Base-by-base conservation (phyloP, 805 yeast species). In the Saccharomycopsis amapae region DNA sequence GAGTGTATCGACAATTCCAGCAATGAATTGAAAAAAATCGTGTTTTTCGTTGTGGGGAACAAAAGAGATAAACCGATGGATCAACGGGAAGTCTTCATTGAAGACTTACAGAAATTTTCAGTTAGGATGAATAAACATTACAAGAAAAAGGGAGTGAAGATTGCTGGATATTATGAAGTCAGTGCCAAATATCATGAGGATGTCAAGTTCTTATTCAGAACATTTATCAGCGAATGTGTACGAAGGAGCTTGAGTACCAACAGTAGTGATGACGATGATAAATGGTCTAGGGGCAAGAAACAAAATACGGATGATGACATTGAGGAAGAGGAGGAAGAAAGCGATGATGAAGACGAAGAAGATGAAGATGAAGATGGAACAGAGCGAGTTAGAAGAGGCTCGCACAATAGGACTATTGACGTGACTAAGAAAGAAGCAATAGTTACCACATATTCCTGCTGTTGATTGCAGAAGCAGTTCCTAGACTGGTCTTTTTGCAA, bases 41-140 rank as follows among this genome's bases (percentile, higher is more conserved):
- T 69, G 23, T 61, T 68, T 44, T 72, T 68, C 51, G 56, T 72
- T 12, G 65, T 72, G n/a, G 76, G 76, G 3, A 72, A 69, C 53
- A 72, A 72, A 51, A 23, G 51, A 31, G 58, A 56, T 45, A 44
- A 45, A 26, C 25, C 38, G 7, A 55, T 65, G 28, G 58, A 60
- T 33, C 58, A 61, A 18, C 58, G 72, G 41, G 53, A 62, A 36
- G 73, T 72, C 13, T 57, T 59, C 3, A 66, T 64, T 40, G 67
- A 67, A 18, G 68, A 69, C 46, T 63, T 71, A 3, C 53, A 65
- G 40, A 51, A 55, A 18, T 56, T 63, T 36, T 55, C 68, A 19
- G 49, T 53, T n/a, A 55, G 53, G 38, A 55, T 62, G 12, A 64
- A 66, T 44, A 46, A 54, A 15, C 53, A 56, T 12, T 65, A 60